phyloP scores from a whole-genome alignment of 2,329 filamentous ascomycete species.

The Dothideomycetidae sp. region DNA sequence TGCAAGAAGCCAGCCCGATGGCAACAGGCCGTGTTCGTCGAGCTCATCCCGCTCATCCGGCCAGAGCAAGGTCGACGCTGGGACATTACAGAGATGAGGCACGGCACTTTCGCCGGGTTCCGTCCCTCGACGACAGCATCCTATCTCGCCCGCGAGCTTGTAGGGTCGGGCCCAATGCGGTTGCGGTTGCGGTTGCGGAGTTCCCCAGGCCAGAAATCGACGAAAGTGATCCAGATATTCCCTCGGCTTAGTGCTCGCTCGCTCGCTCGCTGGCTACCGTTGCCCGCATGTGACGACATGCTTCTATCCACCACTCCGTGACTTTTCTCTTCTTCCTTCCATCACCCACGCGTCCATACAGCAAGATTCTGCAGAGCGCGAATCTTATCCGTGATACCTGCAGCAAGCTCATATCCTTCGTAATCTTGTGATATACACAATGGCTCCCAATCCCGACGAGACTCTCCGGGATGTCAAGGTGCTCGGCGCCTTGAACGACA shows the following conservation, averaged over 20 bases:
- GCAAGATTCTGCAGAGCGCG: too few species aligned
- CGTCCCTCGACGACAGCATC: neutral
- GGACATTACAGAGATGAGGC: too few species aligned
- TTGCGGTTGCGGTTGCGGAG: neutral
- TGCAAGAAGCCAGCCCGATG: too few species aligned
- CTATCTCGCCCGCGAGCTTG: neutral
- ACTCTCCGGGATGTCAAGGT: slow-evolving; percentile 82
- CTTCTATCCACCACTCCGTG: neutral
- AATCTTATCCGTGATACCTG: too few species aligned
- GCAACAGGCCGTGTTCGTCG: too few species aligned
- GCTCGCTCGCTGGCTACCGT: neutral
- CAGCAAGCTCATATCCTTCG: too few species aligned
- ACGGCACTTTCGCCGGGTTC: neutral
- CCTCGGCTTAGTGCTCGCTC: too few species aligned
- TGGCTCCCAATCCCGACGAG: slow-evolving; percentile 34
- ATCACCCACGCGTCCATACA: too few species aligned
- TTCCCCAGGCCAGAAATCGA: neutral
- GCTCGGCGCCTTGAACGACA: slow-evolving; percentile 62
- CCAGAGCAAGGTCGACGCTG: too few species aligned
- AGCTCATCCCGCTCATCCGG: too few species aligned
- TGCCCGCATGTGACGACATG: neutral
- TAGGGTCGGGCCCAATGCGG: neutral
- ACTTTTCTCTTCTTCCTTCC: neutral
- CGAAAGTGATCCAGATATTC: neutral
- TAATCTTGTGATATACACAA: slow-evolving; percentile 12